A percentile compares a stretch with the other conserved stretches of the same genome.
These are phyloP conservation scores for Suillus clintonianus DNA, from an alignment of 768 basidiomycete genomes.

Conservation along the genomic window DNA sequence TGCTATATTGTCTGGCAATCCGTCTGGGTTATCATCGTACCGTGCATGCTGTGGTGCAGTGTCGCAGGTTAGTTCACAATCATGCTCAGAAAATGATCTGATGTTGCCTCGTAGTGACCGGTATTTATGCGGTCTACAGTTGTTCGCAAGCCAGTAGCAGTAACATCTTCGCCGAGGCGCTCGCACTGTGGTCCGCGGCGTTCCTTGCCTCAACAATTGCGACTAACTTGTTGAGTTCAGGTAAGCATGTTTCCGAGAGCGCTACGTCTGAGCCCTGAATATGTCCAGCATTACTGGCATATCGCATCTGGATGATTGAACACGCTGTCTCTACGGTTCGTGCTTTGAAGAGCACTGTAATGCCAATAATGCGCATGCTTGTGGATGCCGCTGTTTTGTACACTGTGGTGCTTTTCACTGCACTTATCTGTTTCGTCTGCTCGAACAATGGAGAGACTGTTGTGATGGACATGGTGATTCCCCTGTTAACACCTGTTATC, in stretches of 20 bases:
- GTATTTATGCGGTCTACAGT: not conserved
- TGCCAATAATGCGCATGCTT: constrained; percentile 5
- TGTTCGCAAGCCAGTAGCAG: constrained; percentile 4
- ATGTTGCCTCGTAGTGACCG: not conserved
- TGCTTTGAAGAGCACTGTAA: not conserved
- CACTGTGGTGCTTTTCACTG: constrained; percentile 1
- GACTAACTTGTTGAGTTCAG: constrained; percentile 4
- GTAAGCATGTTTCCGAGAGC: not conserved
- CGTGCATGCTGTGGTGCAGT: constrained; percentile 5
- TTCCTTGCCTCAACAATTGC: constrained; percentile 3
- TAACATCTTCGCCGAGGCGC: constrained; percentile 1
- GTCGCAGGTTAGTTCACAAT: constrained; percentile 5
- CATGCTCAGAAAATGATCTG: not conserved
- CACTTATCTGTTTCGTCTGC: constrained; percentile 5
- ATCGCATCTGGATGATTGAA: constrained; percentile 9
- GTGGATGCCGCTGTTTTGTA: constrained; percentile 8
- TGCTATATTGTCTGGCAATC: constrained; percentile 16
- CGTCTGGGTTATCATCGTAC: constrained; percentile 6
- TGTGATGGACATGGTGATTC: constrained; percentile 4
- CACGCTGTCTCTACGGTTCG: not conserved
- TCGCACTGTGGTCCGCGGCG: constrained; percentile 1
- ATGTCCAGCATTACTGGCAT: constrained; percentile 5
- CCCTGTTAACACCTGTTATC: not conserved
- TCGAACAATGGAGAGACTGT: constrained; percentile 1
- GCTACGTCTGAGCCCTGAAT: not conserved